phyloP scores from a whole-genome alignment of 75 land plant genomes.

The Larix kaempferi region DNA sequence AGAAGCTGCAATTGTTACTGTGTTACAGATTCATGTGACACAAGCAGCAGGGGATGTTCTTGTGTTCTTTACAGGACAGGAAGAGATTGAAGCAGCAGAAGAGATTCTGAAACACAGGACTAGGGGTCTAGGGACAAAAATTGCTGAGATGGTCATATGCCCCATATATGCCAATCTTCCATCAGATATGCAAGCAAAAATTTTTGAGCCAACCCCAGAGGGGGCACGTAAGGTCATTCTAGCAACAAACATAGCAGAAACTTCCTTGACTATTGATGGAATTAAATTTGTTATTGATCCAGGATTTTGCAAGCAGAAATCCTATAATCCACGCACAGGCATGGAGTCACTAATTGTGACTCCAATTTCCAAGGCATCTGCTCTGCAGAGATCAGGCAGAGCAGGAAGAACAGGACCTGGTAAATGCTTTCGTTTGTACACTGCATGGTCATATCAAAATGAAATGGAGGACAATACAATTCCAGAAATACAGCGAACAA shows the following conservation, averaged over 20 bases:
- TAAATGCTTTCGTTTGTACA: constrained; percentile 86
- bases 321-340: constrained; percentile 94
- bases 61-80: constrained; percentile 97
- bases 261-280: constrained; percentile 96
- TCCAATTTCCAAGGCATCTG: constrained; percentile 95
- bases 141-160: constrained; percentile 90
- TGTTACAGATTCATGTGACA: constrained; percentile 94
- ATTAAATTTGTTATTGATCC: constrained; percentile 98
- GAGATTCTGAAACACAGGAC: constrained; percentile 85
- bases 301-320: constrained; percentile 90
- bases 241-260: constrained; percentile 98
- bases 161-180: constrained; percentile 98
- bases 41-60: constrained; percentile 87
- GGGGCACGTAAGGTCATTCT: constrained; percentile 95
- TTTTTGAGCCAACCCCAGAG: constrained; percentile 96
- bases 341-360: constrained; percentile 88
- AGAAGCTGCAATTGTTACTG: constrained; percentile 95
- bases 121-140: constrained; percentile 79
- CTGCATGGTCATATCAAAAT: constrained; percentile 70
- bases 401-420: constrained; percentile 98
- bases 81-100: constrained; percentile 94
- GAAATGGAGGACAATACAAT: constrained; percentile 91
- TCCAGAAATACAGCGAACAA: constrained; percentile 96
- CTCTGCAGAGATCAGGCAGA: constrained; percentile 89
- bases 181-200: constrained; percentile 90